Base-by-base conservation (phyloP, 2,329 filamentous ascomycete genomes). In the Fusarium papillatum region DNA sequence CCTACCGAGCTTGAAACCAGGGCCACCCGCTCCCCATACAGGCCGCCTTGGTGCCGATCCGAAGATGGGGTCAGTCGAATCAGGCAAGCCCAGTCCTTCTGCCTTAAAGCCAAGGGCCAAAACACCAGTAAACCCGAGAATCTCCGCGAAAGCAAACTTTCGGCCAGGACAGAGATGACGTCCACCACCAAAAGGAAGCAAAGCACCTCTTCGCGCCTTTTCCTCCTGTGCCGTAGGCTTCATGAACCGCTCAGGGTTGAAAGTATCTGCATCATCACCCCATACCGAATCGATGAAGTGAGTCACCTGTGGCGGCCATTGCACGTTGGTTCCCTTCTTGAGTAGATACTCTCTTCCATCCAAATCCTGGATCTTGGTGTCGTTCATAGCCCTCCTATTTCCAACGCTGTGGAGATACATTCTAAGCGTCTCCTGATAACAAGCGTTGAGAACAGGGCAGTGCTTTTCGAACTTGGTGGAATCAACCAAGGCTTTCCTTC, bases 351-450 rank as follows among this genome's bases (percentile, higher is more conserved):
- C 64, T 2, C 69, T 69, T 7, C 76, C 78, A 2, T 77, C 50
- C 1, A 55, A n/a, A 60, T 82, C 80, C 7, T 77, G 68, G 19
- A 83, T 64, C 9, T 66, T 76, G 2, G 85, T 86, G 60, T 88
- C 87, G 26, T 81, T 73, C 55, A 83, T 77, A 5, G 88, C 84
- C 7, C 81, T 76, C 24, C 87, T 83, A 22, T 82, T 84, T 9
- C 83, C 84, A 4, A 83, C 76, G 19, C 82, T 79, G 9, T 84
- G 82, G 13, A 85, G 81, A 46, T 81, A 81, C 1, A 87, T 53
- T 19, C 87, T 84, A 38, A 88, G 77, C 1, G 81, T 82, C 75
- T 90, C 88, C 55, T 85, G 84, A 72, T 85, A 88, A 10, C 82
- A 82, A 10, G 85, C 84, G 31, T 84, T 79, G 22, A 89, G 76